Evolutionary conservation across 306 rosid species (phyloP).

Genomic region (Cyclanthera cordifolia): DNA sequence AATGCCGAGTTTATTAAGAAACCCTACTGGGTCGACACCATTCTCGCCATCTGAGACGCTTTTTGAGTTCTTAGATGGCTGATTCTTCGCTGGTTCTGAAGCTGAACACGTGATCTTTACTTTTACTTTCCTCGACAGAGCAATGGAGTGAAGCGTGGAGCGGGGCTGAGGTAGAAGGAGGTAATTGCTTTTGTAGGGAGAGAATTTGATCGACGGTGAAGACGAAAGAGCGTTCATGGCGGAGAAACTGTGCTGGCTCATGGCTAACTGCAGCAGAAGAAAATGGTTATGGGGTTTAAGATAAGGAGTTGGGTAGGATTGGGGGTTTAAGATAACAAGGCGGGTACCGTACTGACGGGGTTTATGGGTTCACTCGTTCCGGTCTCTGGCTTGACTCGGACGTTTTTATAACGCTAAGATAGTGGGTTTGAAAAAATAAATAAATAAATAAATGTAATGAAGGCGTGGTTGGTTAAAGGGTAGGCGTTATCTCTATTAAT

Average conservation of each 20-base stretch:
- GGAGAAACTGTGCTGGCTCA: not conserved
- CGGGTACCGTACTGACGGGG: not conserved
- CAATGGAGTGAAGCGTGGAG: slow-evolving; percentile 24
- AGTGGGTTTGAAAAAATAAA: too few species aligned
- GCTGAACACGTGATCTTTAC: slow-evolving; percentile 39
- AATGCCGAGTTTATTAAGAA: slow-evolving; percentile 65
- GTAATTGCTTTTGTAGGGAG: slow-evolving; percentile 18
- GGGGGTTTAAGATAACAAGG: not conserved
- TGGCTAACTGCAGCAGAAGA: not conserved
- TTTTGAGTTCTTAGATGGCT: slow-evolving; percentile 19
- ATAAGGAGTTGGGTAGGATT: not conserved
- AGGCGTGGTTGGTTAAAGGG: too few species aligned
- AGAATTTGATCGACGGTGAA: slow-evolving; percentile 29
- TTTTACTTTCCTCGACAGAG: slow-evolving; percentile 31
- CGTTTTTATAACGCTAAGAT: not conserved
- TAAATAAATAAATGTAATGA: too few species aligned
- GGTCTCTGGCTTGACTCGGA: not conserved
- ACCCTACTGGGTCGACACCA: slow-evolving; percentile 73
- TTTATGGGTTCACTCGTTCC: slow-evolving; percentile 8
- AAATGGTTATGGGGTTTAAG: slow-evolving; percentile 18
- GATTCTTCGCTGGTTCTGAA: slow-evolving; percentile 23
- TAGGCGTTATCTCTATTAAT: too few species aligned
- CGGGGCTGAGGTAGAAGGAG: slow-evolving; percentile 27
- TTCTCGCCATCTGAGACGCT: slow-evolving; percentile 33
- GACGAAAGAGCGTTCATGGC: slow-evolving; percentile 33